Evolutionary conservation across 495 filamentous ascomycete genomes (phyloP).

Genomic region (Penicillium mononematosum): DNA sequence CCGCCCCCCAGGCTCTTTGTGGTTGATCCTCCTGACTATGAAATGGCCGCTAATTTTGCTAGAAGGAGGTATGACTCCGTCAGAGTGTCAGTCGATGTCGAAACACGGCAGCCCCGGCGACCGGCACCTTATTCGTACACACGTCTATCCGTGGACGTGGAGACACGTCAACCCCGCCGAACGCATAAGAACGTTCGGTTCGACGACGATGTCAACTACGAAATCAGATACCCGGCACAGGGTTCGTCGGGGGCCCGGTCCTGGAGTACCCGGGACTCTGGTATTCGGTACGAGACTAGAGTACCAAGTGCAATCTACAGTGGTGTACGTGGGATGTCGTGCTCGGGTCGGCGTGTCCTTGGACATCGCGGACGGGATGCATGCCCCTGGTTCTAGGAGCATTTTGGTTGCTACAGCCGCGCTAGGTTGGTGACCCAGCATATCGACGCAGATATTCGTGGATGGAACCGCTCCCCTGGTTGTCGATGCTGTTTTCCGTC

Average conservation of each 20-base stretch:
- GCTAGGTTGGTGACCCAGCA: no score
- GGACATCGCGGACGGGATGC: not conserved
- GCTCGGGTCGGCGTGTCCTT: not conserved
- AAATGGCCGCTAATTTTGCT: not conserved
- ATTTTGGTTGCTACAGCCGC: not conserved
- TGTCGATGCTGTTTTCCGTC: no score
- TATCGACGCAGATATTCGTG: no score
- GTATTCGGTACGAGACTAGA: not conserved
- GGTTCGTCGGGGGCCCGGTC: no score
- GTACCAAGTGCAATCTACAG: not conserved
- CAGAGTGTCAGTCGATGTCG: accelerated
- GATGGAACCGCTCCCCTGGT: no score
- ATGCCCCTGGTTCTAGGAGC: not conserved
- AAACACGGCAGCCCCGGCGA: no score
- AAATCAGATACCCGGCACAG: no score
- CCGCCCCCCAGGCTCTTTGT: not conserved
- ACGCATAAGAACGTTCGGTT: not conserved
- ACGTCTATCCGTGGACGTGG: no score
- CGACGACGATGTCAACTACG: no score
- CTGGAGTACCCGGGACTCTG: no score
- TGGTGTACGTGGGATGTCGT: not conserved
- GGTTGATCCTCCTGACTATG: not conserved
- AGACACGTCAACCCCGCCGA: no score
- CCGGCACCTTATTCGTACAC: no score
- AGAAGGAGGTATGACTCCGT: not conserved